These are phyloP conservation scores for Chaetoceros muelleri DNA, from an alignment of 108 stramenopile genomes.

Conservation along the genomic window DNA sequence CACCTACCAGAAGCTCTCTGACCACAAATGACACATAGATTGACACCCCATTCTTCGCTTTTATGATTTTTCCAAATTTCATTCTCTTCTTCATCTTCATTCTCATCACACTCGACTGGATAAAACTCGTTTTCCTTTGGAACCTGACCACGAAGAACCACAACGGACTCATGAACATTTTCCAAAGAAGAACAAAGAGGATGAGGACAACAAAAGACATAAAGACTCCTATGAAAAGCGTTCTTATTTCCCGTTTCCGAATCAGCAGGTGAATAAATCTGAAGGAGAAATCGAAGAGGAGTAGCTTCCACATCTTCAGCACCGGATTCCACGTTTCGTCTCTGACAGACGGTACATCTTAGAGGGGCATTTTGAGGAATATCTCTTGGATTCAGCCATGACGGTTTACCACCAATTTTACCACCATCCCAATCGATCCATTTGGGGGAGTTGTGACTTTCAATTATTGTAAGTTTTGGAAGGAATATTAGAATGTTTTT, in stretches of 20 bases:
- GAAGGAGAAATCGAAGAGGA: constrained; percentile 44
- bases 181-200: constrained; percentile 5
- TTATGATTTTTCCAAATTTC: constrained; percentile 42
- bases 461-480: constrained; percentile 12
- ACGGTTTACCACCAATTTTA: constrained; percentile 58
- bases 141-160: constrained; percentile 60
- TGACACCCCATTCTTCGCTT: constrained; percentile 35
- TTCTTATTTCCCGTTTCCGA: constrained; percentile 21
- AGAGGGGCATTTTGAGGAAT: constrained; percentile 22
- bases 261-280: constrained; percentile 71
- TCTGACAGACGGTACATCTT: constrained; percentile 14
- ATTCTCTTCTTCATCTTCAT: constrained; percentile 11
- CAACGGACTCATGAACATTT: constrained; percentile 21
- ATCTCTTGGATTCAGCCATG: constrained; percentile 73
- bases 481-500: no score
- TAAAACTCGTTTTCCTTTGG: constrained; percentile 63
- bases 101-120: constrained; percentile 31
- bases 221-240: constrained; percentile 75
- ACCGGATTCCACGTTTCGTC: neutral
- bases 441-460: constrained; percentile 34
- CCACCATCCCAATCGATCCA: constrained; percentile 82
- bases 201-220: constrained; percentile 71
- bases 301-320: no score
- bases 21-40: constrained; percentile 64
- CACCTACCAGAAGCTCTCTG: constrained; percentile 49